Conservation (phyloP, 2,329 filamentous ascomycete species). For the Cadophora sp. region DNA sequence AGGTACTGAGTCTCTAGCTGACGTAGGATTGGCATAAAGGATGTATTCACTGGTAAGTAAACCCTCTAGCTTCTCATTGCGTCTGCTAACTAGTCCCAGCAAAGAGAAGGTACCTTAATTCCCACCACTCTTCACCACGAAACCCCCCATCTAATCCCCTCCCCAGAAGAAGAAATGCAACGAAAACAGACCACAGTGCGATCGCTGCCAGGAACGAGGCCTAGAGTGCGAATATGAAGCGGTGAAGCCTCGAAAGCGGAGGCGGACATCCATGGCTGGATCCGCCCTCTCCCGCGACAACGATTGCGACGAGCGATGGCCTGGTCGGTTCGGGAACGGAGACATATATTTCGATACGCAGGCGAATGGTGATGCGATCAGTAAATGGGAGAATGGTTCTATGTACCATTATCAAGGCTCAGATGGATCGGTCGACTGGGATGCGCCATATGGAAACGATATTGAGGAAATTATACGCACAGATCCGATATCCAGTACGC, state of each 20-base stretch:
- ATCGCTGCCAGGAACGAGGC: slow-evolving; percentile 42
- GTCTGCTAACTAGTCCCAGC: slow-evolving; percentile 37
- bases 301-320: slow-evolving; percentile 37
- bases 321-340: slow-evolving; percentile 32
- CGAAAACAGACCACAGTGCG: slow-evolving; percentile 43
- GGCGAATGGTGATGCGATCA: slow-evolving; percentile 20
- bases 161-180: slow-evolving; percentile 47
- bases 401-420: slow-evolving; percentile 36
- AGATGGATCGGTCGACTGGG: slow-evolving; percentile 36
- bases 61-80: neutral
- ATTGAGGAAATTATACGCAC: slow-evolving; percentile 39
- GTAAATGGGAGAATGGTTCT: slow-evolving; percentile 37
- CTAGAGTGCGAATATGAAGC: slow-evolving; percentile 45
- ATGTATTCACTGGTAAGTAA: slow-evolving; percentile 45
- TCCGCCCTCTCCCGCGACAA: slow-evolving; percentile 36
- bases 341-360: slow-evolving; percentile 26
- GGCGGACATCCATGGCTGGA: slow-evolving; percentile 37
- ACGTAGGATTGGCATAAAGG: slow-evolving; percentile 34
- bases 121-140: neutral
- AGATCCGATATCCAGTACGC: slow-evolving; percentile 20
- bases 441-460: slow-evolving; percentile 31
- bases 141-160: slow-evolving; percentile 27
- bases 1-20: slow-evolving; percentile 23
- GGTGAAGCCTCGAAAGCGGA: slow-evolving; percentile 43
- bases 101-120: slow-evolving; percentile 44